A percentile compares a stretch with the other conserved stretches of the same genome.
Conservation (phyloP, 2,329 filamentous ascomycete species). For the Dactylellina leptospora region DNA sequence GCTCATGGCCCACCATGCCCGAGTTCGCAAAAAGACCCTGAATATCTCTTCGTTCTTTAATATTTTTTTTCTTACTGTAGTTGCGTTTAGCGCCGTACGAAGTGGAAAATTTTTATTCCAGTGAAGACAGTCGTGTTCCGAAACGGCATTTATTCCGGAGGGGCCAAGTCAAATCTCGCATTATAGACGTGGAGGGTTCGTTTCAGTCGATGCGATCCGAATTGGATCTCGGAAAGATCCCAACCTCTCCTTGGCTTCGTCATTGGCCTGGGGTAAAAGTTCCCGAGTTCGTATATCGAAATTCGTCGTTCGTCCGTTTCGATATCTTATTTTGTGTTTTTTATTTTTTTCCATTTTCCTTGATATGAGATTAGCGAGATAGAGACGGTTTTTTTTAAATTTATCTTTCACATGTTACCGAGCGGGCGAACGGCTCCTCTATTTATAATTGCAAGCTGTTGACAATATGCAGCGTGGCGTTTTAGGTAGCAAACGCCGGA, state of each 20-base stretch:
- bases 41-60: conserved; percentile 26
- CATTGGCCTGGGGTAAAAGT: conserved; percentile 12
- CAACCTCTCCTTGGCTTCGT: not conserved
- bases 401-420: conserved; percentile 51
- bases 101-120: conserved; percentile 23
- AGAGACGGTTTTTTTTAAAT: no score
- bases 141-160: conserved; percentile 9
- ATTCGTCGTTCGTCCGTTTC: no score
- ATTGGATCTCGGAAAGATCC: not conserved
- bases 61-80: conserved; percentile 2
- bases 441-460: conserved; percentile 41
- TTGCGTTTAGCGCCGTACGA: conserved; percentile 48
- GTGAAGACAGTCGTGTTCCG: conserved; percentile 1
- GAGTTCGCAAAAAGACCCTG: conserved; percentile 30
- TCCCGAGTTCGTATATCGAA: conserved; percentile 8
- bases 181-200: not conserved
- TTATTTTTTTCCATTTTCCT: not conserved
- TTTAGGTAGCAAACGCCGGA: conserved; percentile 31
- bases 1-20: conserved; percentile 39
- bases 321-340: not conserved
- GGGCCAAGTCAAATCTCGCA: conserved; percentile 15
- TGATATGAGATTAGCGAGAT: no score
- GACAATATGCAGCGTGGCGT: conserved; percentile 13
- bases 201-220: conserved; percentile 21
- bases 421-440: conserved; percentile 31